Evolutionary conservation across 495 filamentous ascomycete genomes (phyloP), one percentile per base, ranked within the genome.

Genomic region (Staphylotrichum longicolle): DNA sequence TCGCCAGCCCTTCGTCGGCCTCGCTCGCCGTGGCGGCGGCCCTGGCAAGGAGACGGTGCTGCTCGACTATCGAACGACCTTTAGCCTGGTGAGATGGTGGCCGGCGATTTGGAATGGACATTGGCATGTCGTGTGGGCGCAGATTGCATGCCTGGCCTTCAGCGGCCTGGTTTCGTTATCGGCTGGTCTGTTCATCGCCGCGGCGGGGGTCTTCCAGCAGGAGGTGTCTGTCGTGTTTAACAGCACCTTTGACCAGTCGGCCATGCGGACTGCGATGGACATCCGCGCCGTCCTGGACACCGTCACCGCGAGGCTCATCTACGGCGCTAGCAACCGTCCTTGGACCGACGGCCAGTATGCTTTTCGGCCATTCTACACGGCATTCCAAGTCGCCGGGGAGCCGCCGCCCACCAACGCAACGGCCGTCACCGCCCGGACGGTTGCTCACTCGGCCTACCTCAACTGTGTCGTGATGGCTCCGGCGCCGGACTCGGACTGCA

Each of bases 1-100:
- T 47, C 45, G 45, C 45, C 45, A 47, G 45, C 45, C 45, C 14
- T 47, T 47, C 20, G 45, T 47, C 8, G 45, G n/a, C 45, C 45
- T 47, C 8, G 20, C 3, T 8, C 45, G 45, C 8, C 45, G 14
- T 2, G 45, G 20, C 20, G 45, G 45, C 14, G 45, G 45, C 5
- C 20, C 8, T 10, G 45, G 14, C 45, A 47, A 47, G 45, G 45
- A 47, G 45, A 47, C 45, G 14, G 45, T 47, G 15, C 20, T 47
- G 45, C 45, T 47, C 45, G 45, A 47, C 45, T 47, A 47, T 47
- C 15, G 45, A 47, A n/a, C 45, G 5, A 15, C 7, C 45, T 20
- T 15, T 3, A 2, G 14, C 4, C 15, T 15, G 3, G 6, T 47
- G 2, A 3, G 14, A 5, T 47, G 7, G 45, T 47, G 5, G 3